Evolutionary conservation across 177 flowering plant genomes (phyloP).

Genomic region (Vitis hybrid): DNA sequence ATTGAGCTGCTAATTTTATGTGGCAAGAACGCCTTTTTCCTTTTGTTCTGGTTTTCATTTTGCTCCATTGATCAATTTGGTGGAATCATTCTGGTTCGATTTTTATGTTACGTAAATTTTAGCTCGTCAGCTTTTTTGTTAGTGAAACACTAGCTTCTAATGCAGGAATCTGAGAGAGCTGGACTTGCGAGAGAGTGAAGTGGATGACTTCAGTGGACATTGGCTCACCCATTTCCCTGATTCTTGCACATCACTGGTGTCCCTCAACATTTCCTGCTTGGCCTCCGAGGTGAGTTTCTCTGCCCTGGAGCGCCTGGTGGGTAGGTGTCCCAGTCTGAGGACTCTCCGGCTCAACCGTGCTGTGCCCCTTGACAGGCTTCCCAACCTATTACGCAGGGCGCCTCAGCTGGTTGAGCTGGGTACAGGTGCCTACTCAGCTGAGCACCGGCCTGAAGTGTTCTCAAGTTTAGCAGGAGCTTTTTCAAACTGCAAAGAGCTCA

Average conservation of each 20-base stretch:
- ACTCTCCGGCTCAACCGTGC: slow-evolving; percentile 72
- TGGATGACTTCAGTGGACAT: slow-evolving; percentile 76
- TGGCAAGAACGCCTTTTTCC: neutral
- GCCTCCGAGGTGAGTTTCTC: slow-evolving; percentile 67
- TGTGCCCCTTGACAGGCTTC: slow-evolving; percentile 76
- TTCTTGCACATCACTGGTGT: slow-evolving; percentile 68
- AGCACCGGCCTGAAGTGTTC: slow-evolving; percentile 58
- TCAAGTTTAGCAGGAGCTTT: slow-evolving; percentile 58
- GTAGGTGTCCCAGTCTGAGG: slow-evolving; percentile 71
- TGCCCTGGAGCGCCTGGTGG: slow-evolving; percentile 77
- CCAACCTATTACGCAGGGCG: slow-evolving; percentile 57
- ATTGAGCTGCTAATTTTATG: neutral
- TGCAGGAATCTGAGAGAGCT: slow-evolving; percentile 74
- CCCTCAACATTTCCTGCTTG: slow-evolving; percentile 75
- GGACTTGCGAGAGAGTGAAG: slow-evolving; percentile 84
- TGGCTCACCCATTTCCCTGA: slow-evolving; percentile 90
- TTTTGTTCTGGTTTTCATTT: neutral
- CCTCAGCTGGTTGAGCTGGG: slow-evolving; percentile 87
- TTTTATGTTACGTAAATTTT: neutral
- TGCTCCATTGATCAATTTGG: neutral
- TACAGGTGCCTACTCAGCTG: slow-evolving; percentile 67
- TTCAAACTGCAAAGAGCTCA: slow-evolving; percentile 62
- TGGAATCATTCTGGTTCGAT: neutral
- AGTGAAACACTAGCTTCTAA: slow-evolving; percentile 1
- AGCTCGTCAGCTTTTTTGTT: neutral